Conservation (phyloP, 179 eudicot species). For the Spinacia oleracea region DNA sequence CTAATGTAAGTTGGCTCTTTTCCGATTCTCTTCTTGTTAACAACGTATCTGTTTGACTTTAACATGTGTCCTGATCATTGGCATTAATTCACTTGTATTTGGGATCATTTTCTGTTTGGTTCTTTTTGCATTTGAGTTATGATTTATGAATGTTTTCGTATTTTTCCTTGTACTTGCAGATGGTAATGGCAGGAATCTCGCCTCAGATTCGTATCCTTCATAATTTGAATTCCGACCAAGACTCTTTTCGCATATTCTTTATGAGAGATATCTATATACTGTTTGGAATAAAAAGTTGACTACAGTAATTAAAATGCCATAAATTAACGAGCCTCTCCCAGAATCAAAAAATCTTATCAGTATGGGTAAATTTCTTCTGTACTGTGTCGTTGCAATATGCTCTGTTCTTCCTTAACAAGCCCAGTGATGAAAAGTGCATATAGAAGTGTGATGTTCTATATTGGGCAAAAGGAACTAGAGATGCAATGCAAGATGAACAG, state of each 20-base stretch:
- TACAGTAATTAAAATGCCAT: neutral
- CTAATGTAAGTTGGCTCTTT: constrained; percentile 61
- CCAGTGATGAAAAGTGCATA: constrained; percentile 91
- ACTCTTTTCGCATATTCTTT: neutral
- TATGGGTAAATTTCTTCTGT: neutral
- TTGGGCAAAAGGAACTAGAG: constrained; percentile 91
- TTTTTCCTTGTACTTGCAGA: constrained; percentile 39
- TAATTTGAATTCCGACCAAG: neutral
- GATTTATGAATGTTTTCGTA: neutral
- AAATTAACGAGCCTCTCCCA: neutral
- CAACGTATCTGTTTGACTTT: neutral
- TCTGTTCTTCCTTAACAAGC: constrained; percentile 43
- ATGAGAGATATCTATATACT: neutral
- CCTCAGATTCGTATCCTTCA: constrained; percentile 89
- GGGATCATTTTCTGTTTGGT: constrained; percentile 15
- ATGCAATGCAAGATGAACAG: constrained; percentile 95
- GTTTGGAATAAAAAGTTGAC: neutral
- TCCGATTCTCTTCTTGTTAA: neutral
- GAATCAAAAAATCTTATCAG: neutral
- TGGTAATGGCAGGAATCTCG: constrained; percentile 83
- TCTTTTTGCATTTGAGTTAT: neutral
- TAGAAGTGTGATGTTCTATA: constrained; percentile 80
- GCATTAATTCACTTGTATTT: constrained; percentile 15
- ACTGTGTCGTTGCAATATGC: neutral
- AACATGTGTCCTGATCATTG: neutral